Evolutionary conservation across 2,329 filamentous ascomycete species (phyloP), one percentile per base, ranked within the genome.

Genomic region (Botryotinia convoluta): DNA sequence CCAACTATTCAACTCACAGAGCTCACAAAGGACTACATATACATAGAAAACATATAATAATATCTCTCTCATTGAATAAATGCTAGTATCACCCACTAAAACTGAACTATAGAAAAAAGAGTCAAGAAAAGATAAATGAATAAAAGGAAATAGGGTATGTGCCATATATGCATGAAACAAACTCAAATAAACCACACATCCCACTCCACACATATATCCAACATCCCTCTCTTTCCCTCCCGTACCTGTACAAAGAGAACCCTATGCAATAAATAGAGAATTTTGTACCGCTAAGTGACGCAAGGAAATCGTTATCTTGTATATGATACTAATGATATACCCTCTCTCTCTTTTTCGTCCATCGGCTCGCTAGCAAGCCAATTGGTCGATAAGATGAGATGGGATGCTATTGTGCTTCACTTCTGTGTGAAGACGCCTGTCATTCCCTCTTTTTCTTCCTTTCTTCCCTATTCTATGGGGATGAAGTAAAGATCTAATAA

Each of bases 401-500:
- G 29, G 7, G 39, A 64, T 64, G 39, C 14, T n/a, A 45, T 65
- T 67, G n/a, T 44, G 39, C 61, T 63, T 63, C 61, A 63, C n/a
- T 29, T 63, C n/a, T 44, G 14, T 32, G 39, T 44, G 61, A 63
- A 63, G 61, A 63, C 18, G 22, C 37, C 26, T 44, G n/a, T 20
- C 35, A 9, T 61, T 2, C 20, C 45, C 32, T 44, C 18, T 14
- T 44, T 29, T 45, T 44, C 18, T 44, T 57, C 32, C 16, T 22
- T n/a, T 45, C 61, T 29, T 59, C n/a, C n/a, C 3, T 22, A 5
- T 9, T 20, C 10, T 32, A 32, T 20, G 14, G 16, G 2, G 16
- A 45, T 44, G n/a, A 9, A n/a, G n/a, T 6, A 45, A 20, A 3
- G 8, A 48, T 71, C 64, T 78, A 80, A 65, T 80, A 80, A 45